Conservation (phyloP, 208 protist species). For the Wallacemonas sp. region DNA sequence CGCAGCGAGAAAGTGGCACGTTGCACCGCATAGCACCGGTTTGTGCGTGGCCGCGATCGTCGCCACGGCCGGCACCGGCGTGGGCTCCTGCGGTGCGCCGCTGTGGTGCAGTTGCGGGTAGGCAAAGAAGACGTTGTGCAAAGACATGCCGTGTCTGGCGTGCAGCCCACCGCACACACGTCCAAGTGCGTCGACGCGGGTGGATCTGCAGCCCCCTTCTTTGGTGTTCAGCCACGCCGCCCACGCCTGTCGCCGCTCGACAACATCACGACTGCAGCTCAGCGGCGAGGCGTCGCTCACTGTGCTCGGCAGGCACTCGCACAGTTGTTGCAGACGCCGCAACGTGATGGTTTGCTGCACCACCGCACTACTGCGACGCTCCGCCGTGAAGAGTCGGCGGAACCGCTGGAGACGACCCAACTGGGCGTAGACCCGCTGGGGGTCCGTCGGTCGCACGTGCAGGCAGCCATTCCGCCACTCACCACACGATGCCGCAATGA, state of each 20-base stretch:
- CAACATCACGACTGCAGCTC: slow-evolving; percentile 12
- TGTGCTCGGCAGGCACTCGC: slow-evolving; percentile 23
- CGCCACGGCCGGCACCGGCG: too few relatives aligned
- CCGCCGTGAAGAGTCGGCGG: background rate
- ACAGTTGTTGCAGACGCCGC: slow-evolving; percentile 22
- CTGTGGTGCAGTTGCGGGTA: slow-evolving; percentile 61
- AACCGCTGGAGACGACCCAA: background rate
- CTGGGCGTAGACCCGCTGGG: background rate
- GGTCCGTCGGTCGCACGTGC: slow-evolving; percentile 1
- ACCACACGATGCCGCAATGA: background rate
- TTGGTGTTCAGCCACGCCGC: background rate
- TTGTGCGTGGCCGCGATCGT: too few relatives aligned
- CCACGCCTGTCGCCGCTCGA: slow-evolving; percentile 22
- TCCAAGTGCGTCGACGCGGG: slow-evolving; percentile 37
- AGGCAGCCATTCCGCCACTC: slow-evolving; percentile 1
- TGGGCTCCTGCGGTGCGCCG: too few relatives aligned
- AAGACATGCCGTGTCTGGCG: slow-evolving; percentile 28
- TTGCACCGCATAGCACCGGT: slow-evolving; percentile 14
- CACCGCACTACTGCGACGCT: background rate
- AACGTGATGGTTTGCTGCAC: slow-evolving; percentile 14
- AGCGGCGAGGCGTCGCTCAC: slow-evolving; percentile 21
- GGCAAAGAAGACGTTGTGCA: slow-evolving; percentile 60
- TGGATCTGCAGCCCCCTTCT: background rate
- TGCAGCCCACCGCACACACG: slow-evolving; percentile 48
- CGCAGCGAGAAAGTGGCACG: slow-evolving; percentile 23